phyloP scores from a whole-genome alignment of 495 filamentous ascomycete species.

The Amorphotheca resinae region DNA sequence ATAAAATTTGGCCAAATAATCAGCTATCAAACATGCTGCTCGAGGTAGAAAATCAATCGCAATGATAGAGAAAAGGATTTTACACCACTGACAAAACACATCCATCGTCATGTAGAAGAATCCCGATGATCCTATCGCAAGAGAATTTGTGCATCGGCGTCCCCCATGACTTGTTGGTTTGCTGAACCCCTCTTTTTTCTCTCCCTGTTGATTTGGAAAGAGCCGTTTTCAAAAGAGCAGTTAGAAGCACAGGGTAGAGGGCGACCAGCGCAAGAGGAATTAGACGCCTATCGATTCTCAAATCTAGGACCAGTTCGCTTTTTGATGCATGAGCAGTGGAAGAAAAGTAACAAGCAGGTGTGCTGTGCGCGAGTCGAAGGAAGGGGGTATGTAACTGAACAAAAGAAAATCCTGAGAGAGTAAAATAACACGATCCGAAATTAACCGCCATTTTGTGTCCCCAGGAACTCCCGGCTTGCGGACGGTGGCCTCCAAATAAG shows the following conservation, averaged over 20 bases:
- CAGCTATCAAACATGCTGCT: slow-evolving; percentile 4
- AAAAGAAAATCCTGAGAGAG: slow-evolving; percentile 4
- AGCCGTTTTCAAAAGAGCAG: not conserved
- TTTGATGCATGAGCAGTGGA: not conserved
- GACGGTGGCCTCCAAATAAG: slow-evolving; percentile 3
- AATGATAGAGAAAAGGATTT: not conserved
- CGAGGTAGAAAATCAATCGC: no score
- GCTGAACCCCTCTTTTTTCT: not conserved
- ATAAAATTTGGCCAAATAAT: slow-evolving; percentile 1
- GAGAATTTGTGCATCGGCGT: not conserved
- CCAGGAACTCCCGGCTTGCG: slow-evolving; percentile 7
- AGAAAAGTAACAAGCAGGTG: not conserved
- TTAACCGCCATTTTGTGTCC: slow-evolving; percentile 11
- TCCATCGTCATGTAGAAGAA: not conserved
- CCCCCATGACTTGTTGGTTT: not conserved
- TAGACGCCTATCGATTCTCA: not conserved
- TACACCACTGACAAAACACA: not conserved
- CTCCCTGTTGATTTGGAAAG: not conserved
- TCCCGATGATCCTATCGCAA: not conserved
- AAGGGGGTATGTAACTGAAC: slow-evolving; percentile 14
- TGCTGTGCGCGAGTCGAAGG: not conserved
- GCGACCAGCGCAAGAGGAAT: not conserved
- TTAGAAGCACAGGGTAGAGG: not conserved
- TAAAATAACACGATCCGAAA: slow-evolving; percentile 11
- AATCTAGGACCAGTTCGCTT: not conserved